A percentile compares a stretch with the other conserved stretches of the same genome.
These are phyloP conservation scores for Irpex sp. DNA, from an alignment of 1,284 basidiomycete species.

Conservation along the genomic window DNA sequence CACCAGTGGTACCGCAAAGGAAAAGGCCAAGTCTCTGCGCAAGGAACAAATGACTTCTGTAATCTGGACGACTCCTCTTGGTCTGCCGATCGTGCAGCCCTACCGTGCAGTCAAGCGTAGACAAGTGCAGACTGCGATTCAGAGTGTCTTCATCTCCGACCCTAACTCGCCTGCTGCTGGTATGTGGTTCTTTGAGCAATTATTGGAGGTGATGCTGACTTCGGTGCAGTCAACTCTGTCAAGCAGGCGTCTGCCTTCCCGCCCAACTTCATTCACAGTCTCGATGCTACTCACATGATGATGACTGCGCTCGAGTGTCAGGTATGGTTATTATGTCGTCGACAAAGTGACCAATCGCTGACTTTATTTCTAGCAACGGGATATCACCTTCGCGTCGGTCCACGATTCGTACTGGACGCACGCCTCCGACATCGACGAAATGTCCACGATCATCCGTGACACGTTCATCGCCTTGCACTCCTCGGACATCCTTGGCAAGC, in stretches of 20 bases:
- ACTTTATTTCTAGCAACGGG: constrained; percentile 46
- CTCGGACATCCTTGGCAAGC: constrained; percentile 72
- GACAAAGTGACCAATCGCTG: no score
- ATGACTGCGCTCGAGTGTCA: constrained; percentile 91
- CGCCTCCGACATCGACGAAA: constrained; percentile 82
- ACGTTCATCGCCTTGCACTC: constrained; percentile 93
- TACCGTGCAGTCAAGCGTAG: constrained; percentile 86
- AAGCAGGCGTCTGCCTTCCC: constrained; percentile 98
- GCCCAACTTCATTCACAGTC: constrained; percentile 96
- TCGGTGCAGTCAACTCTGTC: constrained; percentile 62
- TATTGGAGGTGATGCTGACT: neutral
- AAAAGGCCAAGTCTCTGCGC: constrained; percentile 41
- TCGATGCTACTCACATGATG: constrained; percentile 99
- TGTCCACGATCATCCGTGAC: constrained; percentile 89
- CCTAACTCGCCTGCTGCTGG: constrained; percentile 76
- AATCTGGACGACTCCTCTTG: constrained; percentile 95
- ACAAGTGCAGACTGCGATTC: constrained; percentile 83
- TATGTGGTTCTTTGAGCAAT: constrained; percentile 23
- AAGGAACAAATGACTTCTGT: constrained; percentile 96
- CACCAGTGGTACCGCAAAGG: constrained; percentile 18
- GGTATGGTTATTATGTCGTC: constrained; percentile 30
- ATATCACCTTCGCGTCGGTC: constrained; percentile 88
- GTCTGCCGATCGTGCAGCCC: constrained; percentile 94
- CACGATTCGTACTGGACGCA: constrained; percentile 99
- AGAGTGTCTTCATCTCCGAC: constrained; percentile 93